Evolutionary conservation across 148 eudicot species (phyloP), one percentile per base, ranked within the genome.

Genomic region (Rhododendron ferrugineum): DNA sequence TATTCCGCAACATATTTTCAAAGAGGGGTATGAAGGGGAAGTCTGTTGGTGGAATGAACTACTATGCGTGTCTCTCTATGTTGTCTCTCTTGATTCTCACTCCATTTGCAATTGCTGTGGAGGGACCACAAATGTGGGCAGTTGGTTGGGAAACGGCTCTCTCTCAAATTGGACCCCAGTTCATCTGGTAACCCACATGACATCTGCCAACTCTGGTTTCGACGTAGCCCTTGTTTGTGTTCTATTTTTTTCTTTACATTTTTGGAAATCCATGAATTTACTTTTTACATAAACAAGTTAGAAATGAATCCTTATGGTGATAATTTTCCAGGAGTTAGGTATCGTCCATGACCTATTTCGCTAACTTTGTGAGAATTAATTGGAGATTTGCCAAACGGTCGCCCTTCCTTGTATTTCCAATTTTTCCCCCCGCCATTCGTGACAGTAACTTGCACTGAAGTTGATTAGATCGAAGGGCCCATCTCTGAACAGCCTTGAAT

Each of bases 71-170:
- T 64, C 89, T 89, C 62, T 89, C 90, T 56, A 79, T 89, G 49
- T 15, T 89, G 60, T 89, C 90, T 87, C 84, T 89, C 37, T 36
- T 87, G 78, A 82, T 89, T 18, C 87, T 89, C 56, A 89, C 87
- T 1, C 90, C 90, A 56, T 89, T 89, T 87, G 90, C 90, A 79
- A 85, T 89, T 87, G 90, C 90, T 79, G 89, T 89, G 32, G 90
- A 89, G 90, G 90, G 90, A 56, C 90, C 90, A 58, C 90, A 89
- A 72, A 87, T 89, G 90, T 89, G 90, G 90, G 90, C 90, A 34
- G 60, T 81, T 87, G 90, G 90, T 78, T 89, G 90, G 90, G 68
- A 87, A 74, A 82, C 26, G 37, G 90, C 89, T 32, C n/a, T 89
- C 30, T 82, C 89, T 83, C 87, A 89, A 47, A 82, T 85, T 42